A percentile compares a stretch with the other conserved stretches of the same genome.
Conservation (phyloP, 2,329 filamentous ascomycete genomes). For the Helotiales sp. region DNA sequence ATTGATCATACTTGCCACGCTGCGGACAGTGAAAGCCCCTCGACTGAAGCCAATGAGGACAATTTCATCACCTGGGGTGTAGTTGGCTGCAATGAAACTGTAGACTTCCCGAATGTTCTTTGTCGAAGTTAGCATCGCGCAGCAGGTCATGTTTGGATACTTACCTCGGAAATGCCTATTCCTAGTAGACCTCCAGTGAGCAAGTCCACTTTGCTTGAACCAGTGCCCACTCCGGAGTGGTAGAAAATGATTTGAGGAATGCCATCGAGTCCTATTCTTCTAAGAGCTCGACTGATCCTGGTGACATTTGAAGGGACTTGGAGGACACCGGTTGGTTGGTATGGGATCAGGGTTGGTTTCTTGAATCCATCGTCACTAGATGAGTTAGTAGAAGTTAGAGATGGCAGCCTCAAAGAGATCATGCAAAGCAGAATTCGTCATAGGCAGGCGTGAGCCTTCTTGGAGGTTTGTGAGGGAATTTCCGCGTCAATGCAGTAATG, state of each 20-base stretch:
- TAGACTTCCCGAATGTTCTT: constrained; percentile 57
- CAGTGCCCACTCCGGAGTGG: constrained; percentile 64
- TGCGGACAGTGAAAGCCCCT: constrained; percentile 49
- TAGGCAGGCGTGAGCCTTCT: neutral
- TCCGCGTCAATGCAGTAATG: neutral
- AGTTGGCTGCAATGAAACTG: constrained; percentile 49
- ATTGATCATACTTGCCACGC: constrained; percentile 44
- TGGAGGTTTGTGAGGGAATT: neutral
- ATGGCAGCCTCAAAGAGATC: neutral
- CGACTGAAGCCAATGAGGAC: constrained; percentile 49
- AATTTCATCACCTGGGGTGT: constrained; percentile 49
- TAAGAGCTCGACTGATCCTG: constrained; percentile 62
- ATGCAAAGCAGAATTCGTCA: neutral
- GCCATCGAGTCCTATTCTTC: constrained; percentile 54
- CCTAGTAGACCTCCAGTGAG: constrained; percentile 61
- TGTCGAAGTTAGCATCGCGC: constrained; percentile 38
- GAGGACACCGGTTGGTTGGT: constrained; percentile 64
- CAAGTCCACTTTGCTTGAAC: constrained; percentile 54
- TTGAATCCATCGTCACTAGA: constrained; percentile 39
- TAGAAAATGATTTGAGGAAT: constrained; percentile 63
- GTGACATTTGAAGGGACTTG: constrained; percentile 65
- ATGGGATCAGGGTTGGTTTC: constrained; percentile 49
- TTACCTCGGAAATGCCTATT: constrained; percentile 50
- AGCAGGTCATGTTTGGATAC: neutral
- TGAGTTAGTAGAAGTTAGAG: constrained; percentile 13